Conservation (phyloP, 192 early-diverging fungal species). For the Fimicolochytrium jonesii region DNA sequence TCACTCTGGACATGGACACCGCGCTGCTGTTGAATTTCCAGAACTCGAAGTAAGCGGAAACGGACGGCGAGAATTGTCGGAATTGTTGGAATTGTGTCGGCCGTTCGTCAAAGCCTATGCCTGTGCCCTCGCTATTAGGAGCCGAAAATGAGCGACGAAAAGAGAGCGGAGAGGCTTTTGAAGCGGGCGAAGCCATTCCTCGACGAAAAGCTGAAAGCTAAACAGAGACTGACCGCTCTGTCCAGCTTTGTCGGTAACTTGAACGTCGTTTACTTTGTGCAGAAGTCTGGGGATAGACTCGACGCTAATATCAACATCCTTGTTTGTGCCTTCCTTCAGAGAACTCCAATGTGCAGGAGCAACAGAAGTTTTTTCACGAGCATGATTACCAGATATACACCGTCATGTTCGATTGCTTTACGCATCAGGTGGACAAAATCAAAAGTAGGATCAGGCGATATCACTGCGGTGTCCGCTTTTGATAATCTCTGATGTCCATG, state of each 20-base stretch:
- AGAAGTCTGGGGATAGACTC: no score
- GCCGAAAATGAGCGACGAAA: slow-evolving; percentile 44
- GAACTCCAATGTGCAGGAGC: slow-evolving; percentile 62
- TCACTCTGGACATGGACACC: no score
- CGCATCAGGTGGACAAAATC: slow-evolving; percentile 70
- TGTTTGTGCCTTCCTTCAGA: slow-evolving; percentile 35
- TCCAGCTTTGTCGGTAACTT: slow-evolving; percentile 72
- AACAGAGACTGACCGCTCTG: slow-evolving; percentile 60
- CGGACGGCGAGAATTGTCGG: no score
- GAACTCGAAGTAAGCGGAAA: no score
- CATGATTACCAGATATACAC: slow-evolving; percentile 65
- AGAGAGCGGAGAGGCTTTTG: slow-evolving; percentile 60
- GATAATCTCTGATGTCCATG: neutral
- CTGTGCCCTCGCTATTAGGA: no score
- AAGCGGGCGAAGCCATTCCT: slow-evolving; percentile 74
- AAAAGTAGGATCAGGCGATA: slow-evolving; percentile 47
- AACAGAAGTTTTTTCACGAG: slow-evolving; percentile 73
- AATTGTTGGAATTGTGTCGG: no score
- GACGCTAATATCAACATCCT: no score
- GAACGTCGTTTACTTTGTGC: no score
- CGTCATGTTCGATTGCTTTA: slow-evolving; percentile 65
- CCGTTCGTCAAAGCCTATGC: no score
- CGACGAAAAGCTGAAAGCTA: slow-evolving; percentile 72
- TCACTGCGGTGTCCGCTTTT: neutral
- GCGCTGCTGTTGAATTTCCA: no score